phyloP scores from a whole-genome alignment of 805 yeast species.

The Candida xiaguanensis region DNA sequence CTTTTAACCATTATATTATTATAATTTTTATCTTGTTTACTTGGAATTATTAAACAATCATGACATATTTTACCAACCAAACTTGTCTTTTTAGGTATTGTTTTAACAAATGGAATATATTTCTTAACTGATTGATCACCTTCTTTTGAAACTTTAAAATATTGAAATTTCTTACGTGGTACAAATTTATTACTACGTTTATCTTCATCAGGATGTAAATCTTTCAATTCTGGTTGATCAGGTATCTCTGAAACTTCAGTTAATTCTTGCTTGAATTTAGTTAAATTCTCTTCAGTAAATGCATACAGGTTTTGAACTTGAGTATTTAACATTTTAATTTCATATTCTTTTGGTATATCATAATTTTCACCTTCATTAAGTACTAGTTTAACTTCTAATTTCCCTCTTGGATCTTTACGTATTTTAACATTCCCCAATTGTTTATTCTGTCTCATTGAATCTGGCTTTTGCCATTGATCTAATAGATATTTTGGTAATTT shows the following conservation, averaged over 20 bases:
- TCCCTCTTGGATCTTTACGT: conserved; percentile 38
- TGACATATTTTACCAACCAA: conserved; percentile 85
- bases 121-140: conserved; percentile 26
- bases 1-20: conserved; percentile 49
- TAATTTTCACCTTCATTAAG: conserved; percentile 35
- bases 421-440: conserved; percentile 79
- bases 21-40: conserved; percentile 69
- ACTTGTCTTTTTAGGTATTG: conserved; percentile 85
- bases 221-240: conserved; percentile 45
- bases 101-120: conserved; percentile 76
- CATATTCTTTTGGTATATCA: conserved; percentile 77
- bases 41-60: conserved; percentile 86
- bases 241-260: conserved; percentile 53
- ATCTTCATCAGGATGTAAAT: conserved; percentile 20
- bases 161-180: conserved; percentile 18
- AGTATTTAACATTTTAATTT: conserved; percentile 70
- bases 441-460: conserved; percentile 61
- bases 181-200: conserved; percentile 10
- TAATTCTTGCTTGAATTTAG: conserved; percentile 48
- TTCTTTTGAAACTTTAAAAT: conserved; percentile 29
- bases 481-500: conserved; percentile 85
- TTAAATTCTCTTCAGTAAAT: conserved; percentile 80
- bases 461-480: conserved; percentile 66
- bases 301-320: conserved; percentile 82
- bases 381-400: conserved; percentile 52